Conservation (phyloP, 805 yeast species). For the Grigorovia jiainica region DNA sequence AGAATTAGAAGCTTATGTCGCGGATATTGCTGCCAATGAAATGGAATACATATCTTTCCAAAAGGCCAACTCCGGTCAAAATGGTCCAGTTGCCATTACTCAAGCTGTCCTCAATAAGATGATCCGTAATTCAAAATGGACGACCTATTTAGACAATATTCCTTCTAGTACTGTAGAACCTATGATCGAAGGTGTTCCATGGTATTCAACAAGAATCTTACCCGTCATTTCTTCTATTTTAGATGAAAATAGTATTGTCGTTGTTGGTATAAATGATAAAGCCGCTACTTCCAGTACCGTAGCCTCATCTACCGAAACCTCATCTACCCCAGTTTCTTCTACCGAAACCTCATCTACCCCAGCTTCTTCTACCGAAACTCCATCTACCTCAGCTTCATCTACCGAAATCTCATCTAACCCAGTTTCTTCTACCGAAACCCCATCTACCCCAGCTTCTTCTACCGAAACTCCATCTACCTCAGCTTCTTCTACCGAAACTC, state of each 20-base stretch:
- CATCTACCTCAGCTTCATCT: slow-evolving; percentile 6
- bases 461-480: slow-evolving; percentile 7
- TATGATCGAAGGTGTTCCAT: slow-evolving; percentile 4
- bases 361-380: neutral
- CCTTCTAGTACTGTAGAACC: slow-evolving; percentile 12
- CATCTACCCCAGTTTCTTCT: too few species aligned
- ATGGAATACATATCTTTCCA: slow-evolving; percentile 5
- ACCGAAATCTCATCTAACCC: slow-evolving; percentile 11
- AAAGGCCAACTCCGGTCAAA: slow-evolving; percentile 6
- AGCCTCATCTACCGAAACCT: neutral
- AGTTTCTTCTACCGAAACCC: slow-evolving; percentile 1
- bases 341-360: too few species aligned
- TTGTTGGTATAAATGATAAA: slow-evolving; percentile 1
- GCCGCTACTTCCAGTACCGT: slow-evolving; percentile 1
- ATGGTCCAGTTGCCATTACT: slow-evolving; percentile 4
- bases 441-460: slow-evolving; percentile 3
- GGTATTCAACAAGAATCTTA: slow-evolving; percentile 2
- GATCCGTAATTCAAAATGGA: slow-evolving; percentile 22
- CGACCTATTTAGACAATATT: slow-evolving; percentile 19
- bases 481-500: neutral
- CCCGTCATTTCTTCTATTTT: neutral
- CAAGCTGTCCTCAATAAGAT: neutral
- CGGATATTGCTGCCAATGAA: slow-evolving; percentile 6
- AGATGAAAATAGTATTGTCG: slow-evolving; percentile 1
- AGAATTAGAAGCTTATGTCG: slow-evolving; percentile 7